phyloP scores from a whole-genome alignment of 768 basidiomycete genomes.

The Psilocybe azurescens region DNA sequence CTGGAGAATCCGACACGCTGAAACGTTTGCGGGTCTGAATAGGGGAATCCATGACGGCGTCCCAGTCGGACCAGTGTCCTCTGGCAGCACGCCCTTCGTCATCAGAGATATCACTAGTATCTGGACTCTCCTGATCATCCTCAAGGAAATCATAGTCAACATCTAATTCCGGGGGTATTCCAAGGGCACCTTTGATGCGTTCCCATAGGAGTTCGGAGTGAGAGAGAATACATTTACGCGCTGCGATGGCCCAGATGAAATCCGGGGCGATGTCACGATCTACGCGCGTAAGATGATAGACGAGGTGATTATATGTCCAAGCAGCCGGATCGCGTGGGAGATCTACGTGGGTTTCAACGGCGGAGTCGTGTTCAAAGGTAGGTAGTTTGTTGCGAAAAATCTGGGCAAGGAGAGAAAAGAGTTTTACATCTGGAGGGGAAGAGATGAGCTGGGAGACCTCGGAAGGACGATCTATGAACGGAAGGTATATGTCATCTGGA shows the following conservation, averaged over 20 bases:
- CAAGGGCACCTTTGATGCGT: slow-evolving; percentile 84
- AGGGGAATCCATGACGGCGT: slow-evolving; percentile 50
- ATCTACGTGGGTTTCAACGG: slow-evolving; percentile 26
- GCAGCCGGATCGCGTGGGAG: slow-evolving; percentile 59
- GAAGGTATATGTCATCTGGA: slow-evolving; percentile 79
- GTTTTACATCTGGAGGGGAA: slow-evolving; percentile 66
- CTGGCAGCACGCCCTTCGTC: slow-evolving; percentile 42
- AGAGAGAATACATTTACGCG: slow-evolving; percentile 75
- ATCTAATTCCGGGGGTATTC: slow-evolving; percentile 86
- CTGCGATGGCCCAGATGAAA: slow-evolving; percentile 71
- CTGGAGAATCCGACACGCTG: slow-evolving; percentile 26
- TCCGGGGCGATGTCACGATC: slow-evolving; percentile 72
- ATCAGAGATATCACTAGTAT: slow-evolving; percentile 47
- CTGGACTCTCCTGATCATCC: slow-evolving; percentile 30
- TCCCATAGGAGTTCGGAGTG: slow-evolving; percentile 93
- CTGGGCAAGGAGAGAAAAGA: slow-evolving; percentile 77
- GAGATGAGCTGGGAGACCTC: slow-evolving; percentile 77
- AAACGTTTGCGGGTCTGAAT: slow-evolving; percentile 32
- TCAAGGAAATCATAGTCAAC: slow-evolving; percentile 51
- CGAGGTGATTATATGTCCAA: slow-evolving; percentile 79
- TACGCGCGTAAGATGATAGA: slow-evolving; percentile 67
- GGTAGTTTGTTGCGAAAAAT: slow-evolving; percentile 52
- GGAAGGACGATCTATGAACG: slow-evolving; percentile 81
- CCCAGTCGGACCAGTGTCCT: slow-evolving; percentile 46
- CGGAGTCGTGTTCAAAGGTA: slow-evolving; percentile 12